These are phyloP conservation scores for Eutrema salsugineum DNA, from an alignment of 441 rosid genomes.

Conservation along the genomic window DNA sequence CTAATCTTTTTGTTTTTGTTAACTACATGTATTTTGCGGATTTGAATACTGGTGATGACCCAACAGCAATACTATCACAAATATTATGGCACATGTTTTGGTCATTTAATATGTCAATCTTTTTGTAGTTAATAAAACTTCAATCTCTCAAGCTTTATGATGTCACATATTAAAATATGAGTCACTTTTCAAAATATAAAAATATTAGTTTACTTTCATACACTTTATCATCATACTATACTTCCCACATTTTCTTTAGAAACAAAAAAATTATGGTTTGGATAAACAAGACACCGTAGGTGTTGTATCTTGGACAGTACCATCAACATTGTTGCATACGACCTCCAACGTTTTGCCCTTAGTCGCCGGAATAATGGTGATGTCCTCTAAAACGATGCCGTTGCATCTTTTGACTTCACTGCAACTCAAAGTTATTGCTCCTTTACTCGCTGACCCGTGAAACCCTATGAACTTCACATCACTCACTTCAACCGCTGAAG, in stretches of 20 bases:
- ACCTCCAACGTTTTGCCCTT: not conserved
- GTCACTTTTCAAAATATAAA: not conserved
- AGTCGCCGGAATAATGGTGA: constrained; percentile 5
- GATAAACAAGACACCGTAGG: not conserved
- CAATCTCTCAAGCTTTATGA: too few relatives aligned
- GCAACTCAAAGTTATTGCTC: constrained; percentile 30
- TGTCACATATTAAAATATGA: too few relatives aligned
- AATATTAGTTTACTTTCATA: not conserved
- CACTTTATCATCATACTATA: too few relatives aligned
- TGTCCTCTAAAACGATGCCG: constrained; percentile 10
- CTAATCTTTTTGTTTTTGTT: too few relatives aligned
- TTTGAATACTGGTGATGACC: too few relatives aligned
- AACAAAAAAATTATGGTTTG: not conserved
- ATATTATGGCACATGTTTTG: too few relatives aligned
- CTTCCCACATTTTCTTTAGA: not conserved
- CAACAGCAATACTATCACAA: too few relatives aligned
- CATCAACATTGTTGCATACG: not conserved
- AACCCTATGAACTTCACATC: constrained; percentile 18
- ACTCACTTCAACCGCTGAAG: constrained; percentile 23
- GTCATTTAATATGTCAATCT: too few relatives aligned
- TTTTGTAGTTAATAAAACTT: too few relatives aligned
- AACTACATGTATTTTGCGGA: too few relatives aligned
- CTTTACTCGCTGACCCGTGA: constrained; percentile 21
- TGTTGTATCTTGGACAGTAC: not conserved
- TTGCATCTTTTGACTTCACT: constrained; percentile 20